Evolutionary conservation across 257 asterid genomes (phyloP).

Genomic region (Solanum megistacrolobum): DNA sequence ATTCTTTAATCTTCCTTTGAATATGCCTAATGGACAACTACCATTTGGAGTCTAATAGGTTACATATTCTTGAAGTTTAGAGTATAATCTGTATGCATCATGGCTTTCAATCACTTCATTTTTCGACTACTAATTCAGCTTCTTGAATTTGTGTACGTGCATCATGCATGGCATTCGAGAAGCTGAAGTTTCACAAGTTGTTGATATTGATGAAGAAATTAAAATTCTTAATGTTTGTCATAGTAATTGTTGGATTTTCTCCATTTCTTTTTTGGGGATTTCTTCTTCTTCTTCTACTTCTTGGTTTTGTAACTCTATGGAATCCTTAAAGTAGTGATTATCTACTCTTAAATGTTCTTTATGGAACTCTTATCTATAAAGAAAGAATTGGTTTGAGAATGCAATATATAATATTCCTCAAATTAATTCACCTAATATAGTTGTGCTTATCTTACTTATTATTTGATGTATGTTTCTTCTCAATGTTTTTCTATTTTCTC

Average conservation of each 20-base stretch:
- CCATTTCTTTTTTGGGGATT: not conserved
- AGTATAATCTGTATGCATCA: not conserved
- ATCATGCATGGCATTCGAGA: not conserved
- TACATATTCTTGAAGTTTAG: not conserved
- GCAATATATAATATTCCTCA: not conserved
- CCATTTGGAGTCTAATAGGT: conserved; percentile 2
- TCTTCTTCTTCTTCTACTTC: not conserved
- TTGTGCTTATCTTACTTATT: not conserved
- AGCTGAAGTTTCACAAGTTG: not conserved
- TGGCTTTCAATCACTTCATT: not conserved
- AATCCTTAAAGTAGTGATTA: not conserved
- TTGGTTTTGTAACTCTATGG: conserved; percentile 1
- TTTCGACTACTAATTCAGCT: not conserved
- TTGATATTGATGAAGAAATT: too few species aligned
- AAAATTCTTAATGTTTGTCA: not conserved
- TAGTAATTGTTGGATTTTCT: not conserved
- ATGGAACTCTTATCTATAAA: not conserved
- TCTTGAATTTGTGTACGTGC: not conserved
- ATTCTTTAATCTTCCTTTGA: conserved; percentile 8
- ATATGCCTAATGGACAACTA: conserved; percentile 7
- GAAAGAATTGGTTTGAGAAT: not conserved
- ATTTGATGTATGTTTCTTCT: not conserved
- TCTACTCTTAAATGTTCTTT: not conserved
- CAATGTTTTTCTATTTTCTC: not conserved
- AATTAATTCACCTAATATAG: not conserved